Evolutionary conservation across 805 yeast species (phyloP).

Genomic region (Wickerhamomyces canadensis): DNA sequence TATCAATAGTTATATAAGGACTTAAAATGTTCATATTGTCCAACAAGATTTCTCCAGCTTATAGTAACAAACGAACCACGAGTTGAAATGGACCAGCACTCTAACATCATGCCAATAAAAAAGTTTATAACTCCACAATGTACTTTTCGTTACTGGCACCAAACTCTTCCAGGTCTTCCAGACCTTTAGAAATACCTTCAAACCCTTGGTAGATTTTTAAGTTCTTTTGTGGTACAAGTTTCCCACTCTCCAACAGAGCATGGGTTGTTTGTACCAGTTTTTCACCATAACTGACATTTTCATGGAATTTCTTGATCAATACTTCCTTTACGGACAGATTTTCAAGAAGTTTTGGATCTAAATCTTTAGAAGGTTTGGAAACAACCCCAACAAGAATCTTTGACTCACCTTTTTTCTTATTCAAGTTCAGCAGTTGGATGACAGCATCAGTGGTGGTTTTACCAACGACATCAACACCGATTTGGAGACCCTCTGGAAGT

Average conservation of each 20-base stretch:
- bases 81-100: too few species aligned
- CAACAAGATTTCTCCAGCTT: too few species aligned
- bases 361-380: conserved; percentile 27
- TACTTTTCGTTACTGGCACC: conserved; percentile 42
- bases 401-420: conserved; percentile 9
- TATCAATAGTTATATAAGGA: too few species aligned
- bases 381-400: conserved; percentile 36
- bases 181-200: conserved; percentile 29
- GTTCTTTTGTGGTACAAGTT: conserved; percentile 29
- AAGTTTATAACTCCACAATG: conserved; percentile 25
- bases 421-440: conserved; percentile 24
- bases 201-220: conserved; percentile 32
- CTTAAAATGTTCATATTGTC: too few species aligned
- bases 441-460: conserved; percentile 32
- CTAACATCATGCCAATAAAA: too few species aligned
- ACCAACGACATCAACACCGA: conserved; percentile 41
- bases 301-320: conserved; percentile 38
- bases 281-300: conserved; percentile 33
- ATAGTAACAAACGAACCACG: too few species aligned
- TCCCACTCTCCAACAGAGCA: conserved; percentile 23
- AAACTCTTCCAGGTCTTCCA: conserved; percentile 31
- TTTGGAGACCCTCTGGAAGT: conserved; percentile 26
- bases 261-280: conserved; percentile 30
- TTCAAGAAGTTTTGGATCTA: conserved; percentile 16
- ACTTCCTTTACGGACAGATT: conserved; percentile 29